phyloP scores from a whole-genome alignment of 805 yeast species.

The Nakazawaea wyomingensis region DNA sequence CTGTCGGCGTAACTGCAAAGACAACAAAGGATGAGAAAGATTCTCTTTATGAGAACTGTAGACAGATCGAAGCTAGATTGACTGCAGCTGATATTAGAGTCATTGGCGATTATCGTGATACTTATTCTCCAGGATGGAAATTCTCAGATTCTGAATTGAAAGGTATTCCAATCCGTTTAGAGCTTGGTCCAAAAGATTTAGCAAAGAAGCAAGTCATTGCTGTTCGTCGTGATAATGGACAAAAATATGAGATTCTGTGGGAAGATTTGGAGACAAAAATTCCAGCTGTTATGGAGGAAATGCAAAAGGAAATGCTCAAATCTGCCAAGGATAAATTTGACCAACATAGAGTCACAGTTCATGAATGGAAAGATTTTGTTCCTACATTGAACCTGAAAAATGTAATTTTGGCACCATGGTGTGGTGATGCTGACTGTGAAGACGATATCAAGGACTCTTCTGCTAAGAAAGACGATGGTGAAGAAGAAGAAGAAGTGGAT shows the following conservation, averaged over 20 bases:
- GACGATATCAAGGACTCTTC: slow-evolving; percentile 92
- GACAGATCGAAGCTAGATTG: slow-evolving; percentile 60
- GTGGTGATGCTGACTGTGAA: slow-evolving; percentile 92
- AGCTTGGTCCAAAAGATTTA: slow-evolving; percentile 94
- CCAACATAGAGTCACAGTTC: slow-evolving; percentile 73
- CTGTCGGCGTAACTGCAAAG: slow-evolving; percentile 91
- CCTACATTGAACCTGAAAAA: slow-evolving; percentile 89
- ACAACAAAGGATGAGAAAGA: slow-evolving; percentile 72
- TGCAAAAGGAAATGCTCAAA: slow-evolving; percentile 69
- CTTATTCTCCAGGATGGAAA: slow-evolving; percentile 98
- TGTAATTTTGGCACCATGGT: slow-evolving; percentile 93
- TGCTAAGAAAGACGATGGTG: slow-evolving; percentile 74
- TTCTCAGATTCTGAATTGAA: slow-evolving; percentile 95
- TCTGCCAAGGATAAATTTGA: slow-evolving; percentile 83
- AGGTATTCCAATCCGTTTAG: slow-evolving; percentile 92
- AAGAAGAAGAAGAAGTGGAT: slow-evolving; percentile 83
- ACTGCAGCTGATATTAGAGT: slow-evolving; percentile 63
- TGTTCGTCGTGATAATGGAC: slow-evolving; percentile 89
- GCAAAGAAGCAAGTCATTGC: slow-evolving; percentile 74
- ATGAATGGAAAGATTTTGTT: slow-evolving; percentile 88
- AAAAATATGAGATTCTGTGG: slow-evolving; percentile 63
- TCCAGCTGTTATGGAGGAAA: slow-evolving; percentile 72
- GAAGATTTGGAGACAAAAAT: slow-evolving; percentile 59
- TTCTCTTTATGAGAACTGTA: slow-evolving; percentile 65
- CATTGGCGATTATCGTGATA: slow-evolving; percentile 83